These are phyloP conservation scores for Withania somnifera DNA, from an alignment of 305 asterid genomes.

Conservation along the genomic window DNA sequence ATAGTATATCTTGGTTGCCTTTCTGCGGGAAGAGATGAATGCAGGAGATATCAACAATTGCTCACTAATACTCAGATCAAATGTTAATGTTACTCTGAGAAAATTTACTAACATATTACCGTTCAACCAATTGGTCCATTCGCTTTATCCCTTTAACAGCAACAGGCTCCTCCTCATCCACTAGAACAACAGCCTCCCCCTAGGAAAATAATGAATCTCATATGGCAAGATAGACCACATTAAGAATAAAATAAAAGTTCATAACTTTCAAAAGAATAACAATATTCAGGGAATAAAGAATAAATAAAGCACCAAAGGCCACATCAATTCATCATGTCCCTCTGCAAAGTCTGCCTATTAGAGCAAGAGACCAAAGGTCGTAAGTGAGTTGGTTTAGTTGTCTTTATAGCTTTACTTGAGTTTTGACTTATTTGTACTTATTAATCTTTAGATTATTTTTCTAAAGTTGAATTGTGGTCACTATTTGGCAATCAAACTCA, in stretches of 20 bases:
- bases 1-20: conserved; percentile 46
- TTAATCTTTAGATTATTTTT: too few species aligned
- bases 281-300: neutral
- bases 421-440: too few species aligned
- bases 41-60: conserved; percentile 8
- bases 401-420: too few species aligned
- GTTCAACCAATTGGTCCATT: conserved; percentile 27
- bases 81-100: neutral
- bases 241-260: neutral
- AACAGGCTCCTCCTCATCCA: conserved; percentile 74
- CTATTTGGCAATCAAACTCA: too few species aligned
- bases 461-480: too few species aligned
- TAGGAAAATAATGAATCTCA: neutral
- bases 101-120: conserved; percentile 25
- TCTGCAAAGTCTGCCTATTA: neutral
- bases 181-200: conserved; percentile 59
- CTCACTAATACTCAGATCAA: neutral
- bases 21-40: conserved; percentile 32
- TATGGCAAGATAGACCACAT: neutral
- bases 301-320: neutral
- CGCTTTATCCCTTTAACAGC: conserved; percentile 13
- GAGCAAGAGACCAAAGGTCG: too few species aligned
- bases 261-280: neutral
- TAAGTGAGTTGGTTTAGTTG: too few species aligned
- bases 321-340: neutral